These are phyloP conservation scores for Aspergillus sp. DNA, from an alignment of 2,329 filamentous ascomycete genomes.

Conservation along the genomic window DNA sequence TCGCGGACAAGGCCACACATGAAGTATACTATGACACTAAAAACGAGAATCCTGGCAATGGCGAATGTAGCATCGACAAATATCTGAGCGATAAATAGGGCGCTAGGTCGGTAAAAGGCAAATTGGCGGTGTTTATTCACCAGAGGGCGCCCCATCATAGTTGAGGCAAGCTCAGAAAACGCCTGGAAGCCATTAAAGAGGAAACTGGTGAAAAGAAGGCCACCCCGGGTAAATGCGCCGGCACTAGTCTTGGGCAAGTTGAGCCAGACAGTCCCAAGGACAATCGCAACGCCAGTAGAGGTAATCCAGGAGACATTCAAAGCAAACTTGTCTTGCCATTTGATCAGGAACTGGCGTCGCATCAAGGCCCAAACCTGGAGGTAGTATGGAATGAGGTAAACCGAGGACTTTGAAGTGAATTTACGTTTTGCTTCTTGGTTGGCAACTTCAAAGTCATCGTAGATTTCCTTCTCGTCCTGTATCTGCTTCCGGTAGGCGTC, in stretches of 20 bases:
- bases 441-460: conserved; percentile 74
- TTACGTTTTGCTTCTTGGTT: conserved; percentile 77
- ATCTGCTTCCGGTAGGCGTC: conserved; percentile 64
- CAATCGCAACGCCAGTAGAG: conserved; percentile 71
- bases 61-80: conserved; percentile 74
- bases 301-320: conserved; percentile 71
- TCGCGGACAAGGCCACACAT: conserved; percentile 69
- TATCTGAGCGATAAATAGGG: conserved; percentile 81
- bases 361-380: conserved; percentile 80
- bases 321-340: conserved; percentile 82
- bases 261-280: conserved; percentile 77
- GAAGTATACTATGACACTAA: conserved; percentile 76
- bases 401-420: conserved; percentile 67
- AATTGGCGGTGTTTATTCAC: conserved; percentile 84
- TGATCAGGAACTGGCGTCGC: conserved; percentile 80
- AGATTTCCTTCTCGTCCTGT: conserved; percentile 62
- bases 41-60: conserved; percentile 68
- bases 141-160: conserved; percentile 74
- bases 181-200: conserved; percentile 88
- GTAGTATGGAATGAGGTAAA: conserved; percentile 81
- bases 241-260: conserved; percentile 63
- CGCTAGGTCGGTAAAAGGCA: conserved; percentile 78
- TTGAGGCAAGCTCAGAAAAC: conserved; percentile 72
- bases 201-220: conserved; percentile 75
- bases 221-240: conserved; percentile 77